Evolutionary conservation across 306 rosid species (phyloP).

Genomic region (Pachyrhizus erosus): DNA sequence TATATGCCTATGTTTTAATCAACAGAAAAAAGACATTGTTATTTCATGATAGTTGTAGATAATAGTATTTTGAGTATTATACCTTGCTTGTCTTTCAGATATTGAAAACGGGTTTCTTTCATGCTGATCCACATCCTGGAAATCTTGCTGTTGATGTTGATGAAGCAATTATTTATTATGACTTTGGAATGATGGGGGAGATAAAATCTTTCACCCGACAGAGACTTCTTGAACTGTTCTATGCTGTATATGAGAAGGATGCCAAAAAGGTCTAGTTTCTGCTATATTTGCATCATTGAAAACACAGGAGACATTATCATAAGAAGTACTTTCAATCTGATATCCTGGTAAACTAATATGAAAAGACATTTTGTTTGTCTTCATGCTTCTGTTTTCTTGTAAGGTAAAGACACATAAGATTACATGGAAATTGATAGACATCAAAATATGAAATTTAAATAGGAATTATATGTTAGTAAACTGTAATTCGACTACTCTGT

Average conservation of each 20-base stretch:
- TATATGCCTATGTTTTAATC: not conserved
- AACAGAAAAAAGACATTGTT: not conserved
- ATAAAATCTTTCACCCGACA: conserved; percentile 88
- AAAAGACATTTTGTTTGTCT: not conserved
- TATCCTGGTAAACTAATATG: conserved; percentile 30
- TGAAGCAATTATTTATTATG: conserved; percentile 85
- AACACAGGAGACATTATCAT: not conserved
- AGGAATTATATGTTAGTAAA: not conserved
- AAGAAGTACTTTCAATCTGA: conserved; percentile 2
- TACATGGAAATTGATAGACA: not conserved
- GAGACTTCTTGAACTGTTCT: conserved; percentile 89
- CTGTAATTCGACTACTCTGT: too few relatives aligned
- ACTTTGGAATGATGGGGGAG: conserved; percentile 99
- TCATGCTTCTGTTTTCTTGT: not conserved
- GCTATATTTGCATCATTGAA: conserved; percentile 18
- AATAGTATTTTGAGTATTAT: conserved; percentile 4
- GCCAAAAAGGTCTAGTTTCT: conserved; percentile 73
- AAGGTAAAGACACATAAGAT: not conserved
- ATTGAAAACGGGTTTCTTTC: conserved; percentile 92
- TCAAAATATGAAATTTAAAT: conserved; percentile 3
- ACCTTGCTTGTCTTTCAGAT: conserved; percentile 58
- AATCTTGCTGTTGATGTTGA: conserved; percentile 87
- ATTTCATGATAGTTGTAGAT: not conserved
- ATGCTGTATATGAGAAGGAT: conserved; percentile 87
- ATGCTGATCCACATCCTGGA: conserved; percentile 99